These are phyloP conservation scores for Saccharum officinarum DNA, from an alignment of 176 grass and related monocot genomes.

Conservation along the genomic window DNA sequence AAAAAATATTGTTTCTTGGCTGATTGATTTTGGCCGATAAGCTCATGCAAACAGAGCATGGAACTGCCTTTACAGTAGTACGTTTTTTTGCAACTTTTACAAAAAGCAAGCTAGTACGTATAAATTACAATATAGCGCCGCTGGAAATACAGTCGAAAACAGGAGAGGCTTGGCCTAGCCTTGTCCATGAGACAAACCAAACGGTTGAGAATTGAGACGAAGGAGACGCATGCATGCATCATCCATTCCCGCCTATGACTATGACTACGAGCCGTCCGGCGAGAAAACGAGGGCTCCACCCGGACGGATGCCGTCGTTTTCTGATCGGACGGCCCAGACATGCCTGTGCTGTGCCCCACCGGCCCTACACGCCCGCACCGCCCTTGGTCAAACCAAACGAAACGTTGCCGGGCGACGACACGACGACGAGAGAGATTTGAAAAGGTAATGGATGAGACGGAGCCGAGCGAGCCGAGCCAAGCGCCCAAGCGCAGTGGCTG, in stretches of 20 bases:
- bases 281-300: slow-evolving; percentile 46
- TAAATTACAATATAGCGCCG: too few relatives aligned
- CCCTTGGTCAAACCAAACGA: background rate
- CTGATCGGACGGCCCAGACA: slow-evolving; percentile 46
- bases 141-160: background rate
- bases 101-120: too few relatives aligned
- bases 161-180: too few relatives aligned
- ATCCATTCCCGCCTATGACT: background rate
- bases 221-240: background rate
- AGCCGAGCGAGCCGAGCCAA: background rate
- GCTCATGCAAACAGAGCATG: too few relatives aligned
- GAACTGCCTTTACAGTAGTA: too few relatives aligned
- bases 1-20: too few relatives aligned
- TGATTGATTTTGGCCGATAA: too few relatives aligned
- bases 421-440: background rate
- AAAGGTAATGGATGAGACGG: background rate
- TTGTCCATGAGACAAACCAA: background rate
- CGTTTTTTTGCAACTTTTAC: too few relatives aligned
- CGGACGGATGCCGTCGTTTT: slow-evolving; percentile 39
- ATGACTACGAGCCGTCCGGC: slow-evolving; percentile 31
- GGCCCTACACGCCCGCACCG: too few relatives aligned
- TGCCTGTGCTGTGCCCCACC: background rate
- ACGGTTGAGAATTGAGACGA: background rate
- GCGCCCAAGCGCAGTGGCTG: too few relatives aligned
- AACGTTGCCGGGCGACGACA: background rate